These are phyloP conservation scores for Colletotrichum sp. DNA, from an alignment of 2,329 filamentous ascomycete species.

Conservation along the genomic window DNA sequence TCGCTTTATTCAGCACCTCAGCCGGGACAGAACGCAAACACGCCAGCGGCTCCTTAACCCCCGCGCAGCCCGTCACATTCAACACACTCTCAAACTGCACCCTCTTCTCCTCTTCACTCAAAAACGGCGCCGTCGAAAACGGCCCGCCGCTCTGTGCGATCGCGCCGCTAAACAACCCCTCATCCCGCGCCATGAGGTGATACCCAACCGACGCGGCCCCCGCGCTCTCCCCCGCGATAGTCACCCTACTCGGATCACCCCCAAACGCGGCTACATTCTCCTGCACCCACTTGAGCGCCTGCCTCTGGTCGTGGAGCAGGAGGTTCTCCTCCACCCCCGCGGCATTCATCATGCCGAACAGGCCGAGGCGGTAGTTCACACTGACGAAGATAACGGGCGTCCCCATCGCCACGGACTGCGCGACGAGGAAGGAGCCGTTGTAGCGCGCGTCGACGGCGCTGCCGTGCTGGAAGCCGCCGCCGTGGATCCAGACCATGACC, in stretches of 20 bases:
- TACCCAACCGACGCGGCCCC: slow-evolving; percentile 55
- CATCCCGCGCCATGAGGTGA: slow-evolving; percentile 46
- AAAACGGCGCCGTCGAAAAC: not conserved
- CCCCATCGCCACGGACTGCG: slow-evolving; percentile 44
- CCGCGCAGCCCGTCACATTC: not conserved
- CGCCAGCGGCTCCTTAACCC: accelerated
- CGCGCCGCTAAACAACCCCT: slow-evolving; percentile 50
- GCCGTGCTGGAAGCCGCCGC: slow-evolving; percentile 45
- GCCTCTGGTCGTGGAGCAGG: slow-evolving; percentile 51
- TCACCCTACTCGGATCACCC: slow-evolving; percentile 55
- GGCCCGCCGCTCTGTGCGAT: slow-evolving; percentile 25
- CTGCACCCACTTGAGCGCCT: slow-evolving; percentile 58
- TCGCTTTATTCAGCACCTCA: not conserved
- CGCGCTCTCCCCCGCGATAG: slow-evolving; percentile 58
- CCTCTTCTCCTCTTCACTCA: not conserved
- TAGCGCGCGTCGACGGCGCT: slow-evolving; percentile 53
- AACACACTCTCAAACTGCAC: not conserved
- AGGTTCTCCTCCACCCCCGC: slow-evolving; percentile 43
- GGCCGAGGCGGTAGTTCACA: slow-evolving; percentile 50
- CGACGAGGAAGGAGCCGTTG: slow-evolving; percentile 64
- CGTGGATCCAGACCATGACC: slow-evolving; percentile 30
- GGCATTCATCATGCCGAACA: slow-evolving; percentile 50
- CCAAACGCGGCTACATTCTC: slow-evolving; percentile 56
- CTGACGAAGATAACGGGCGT: slow-evolving; percentile 51
- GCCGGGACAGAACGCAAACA: not conserved